phyloP scores from a whole-genome alignment of 2,329 filamentous ascomycete species.

The Alternaria atra region DNA sequence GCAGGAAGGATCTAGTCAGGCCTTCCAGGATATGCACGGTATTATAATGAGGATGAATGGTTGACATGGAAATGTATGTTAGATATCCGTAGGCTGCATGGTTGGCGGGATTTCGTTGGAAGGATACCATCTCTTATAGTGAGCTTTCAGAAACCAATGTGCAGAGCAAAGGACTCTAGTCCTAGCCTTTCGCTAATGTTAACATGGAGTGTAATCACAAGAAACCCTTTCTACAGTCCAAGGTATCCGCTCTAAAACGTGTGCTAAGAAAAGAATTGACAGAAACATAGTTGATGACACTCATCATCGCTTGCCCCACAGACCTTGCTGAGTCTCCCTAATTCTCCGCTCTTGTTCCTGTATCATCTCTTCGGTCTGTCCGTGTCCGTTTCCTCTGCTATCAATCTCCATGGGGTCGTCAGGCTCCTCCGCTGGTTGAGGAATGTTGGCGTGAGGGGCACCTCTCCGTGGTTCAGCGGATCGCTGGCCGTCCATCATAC shows the following conservation, averaged over 20 bases:
- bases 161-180: neutral
- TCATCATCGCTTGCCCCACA: slow-evolving; percentile 58
- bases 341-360: slow-evolving; percentile 67
- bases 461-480: slow-evolving; percentile 61
- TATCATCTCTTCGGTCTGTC: slow-evolving; percentile 71
- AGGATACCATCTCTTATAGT: neutral
- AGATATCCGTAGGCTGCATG: neutral
- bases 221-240: neutral
- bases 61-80: neutral
- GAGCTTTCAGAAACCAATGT: neutral
- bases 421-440: slow-evolving; percentile 44
- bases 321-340: slow-evolving; percentile 65
- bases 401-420: slow-evolving; percentile 59
- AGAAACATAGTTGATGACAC: neutral
- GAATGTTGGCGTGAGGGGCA: slow-evolving; percentile 45
- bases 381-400: slow-evolving; percentile 65
- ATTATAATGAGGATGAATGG: neutral
- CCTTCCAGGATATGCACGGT: neutral
- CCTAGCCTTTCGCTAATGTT: neutral
- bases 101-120: neutral
- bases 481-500: slow-evolving; percentile 69
- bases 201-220: neutral
- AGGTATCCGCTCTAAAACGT: slow-evolving; percentile 2
- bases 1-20: neutral
- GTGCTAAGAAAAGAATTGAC: neutral